Evolutionary conservation across 129 eudicot genomes (phyloP).

Genomic region (Calendula officinalis): DNA sequence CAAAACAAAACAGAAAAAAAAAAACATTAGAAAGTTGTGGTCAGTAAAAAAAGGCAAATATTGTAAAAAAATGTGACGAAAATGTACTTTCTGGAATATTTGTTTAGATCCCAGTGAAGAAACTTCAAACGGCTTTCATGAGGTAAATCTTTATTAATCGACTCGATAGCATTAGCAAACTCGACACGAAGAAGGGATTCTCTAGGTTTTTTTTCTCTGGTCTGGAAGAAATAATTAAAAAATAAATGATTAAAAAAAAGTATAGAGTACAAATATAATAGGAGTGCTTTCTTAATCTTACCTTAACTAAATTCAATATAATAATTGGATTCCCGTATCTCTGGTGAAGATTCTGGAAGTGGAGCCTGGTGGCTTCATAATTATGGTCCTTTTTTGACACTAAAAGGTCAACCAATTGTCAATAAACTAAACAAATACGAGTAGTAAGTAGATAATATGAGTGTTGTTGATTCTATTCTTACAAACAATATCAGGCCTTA

Average conservation of each 20-base stretch:
- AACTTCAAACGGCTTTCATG: conserved; percentile 77
- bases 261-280: not conserved
- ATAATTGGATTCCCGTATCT: conserved; percentile 98
- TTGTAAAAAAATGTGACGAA: not conserved
- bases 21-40: not conserved
- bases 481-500: conserved; percentile 84
- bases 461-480: conserved; percentile 38
- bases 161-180: conserved; percentile 77
- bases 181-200: conserved; percentile 86
- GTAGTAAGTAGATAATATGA: conserved; percentile 10
- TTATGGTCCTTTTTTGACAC: conserved; percentile 77
- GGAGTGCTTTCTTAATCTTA: conserved; percentile 26
- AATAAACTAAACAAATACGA: conserved; percentile 5
- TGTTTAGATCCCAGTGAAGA: conserved; percentile 89
- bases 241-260: not conserved
- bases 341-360: conserved; percentile 73
- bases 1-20: not conserved
- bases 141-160: conserved; percentile 61
- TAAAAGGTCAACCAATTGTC: conserved; percentile 27
- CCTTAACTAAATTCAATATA: conserved; percentile 89
- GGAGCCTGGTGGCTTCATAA: conserved; percentile 82
- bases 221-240: conserved; percentile 50
- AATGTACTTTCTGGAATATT: conserved; percentile 68
- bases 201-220: conserved; percentile 84
- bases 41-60: not conserved